phyloP scores from a whole-genome alignment of 352 stramenopile species.

The Peronospora destructor region DNA sequence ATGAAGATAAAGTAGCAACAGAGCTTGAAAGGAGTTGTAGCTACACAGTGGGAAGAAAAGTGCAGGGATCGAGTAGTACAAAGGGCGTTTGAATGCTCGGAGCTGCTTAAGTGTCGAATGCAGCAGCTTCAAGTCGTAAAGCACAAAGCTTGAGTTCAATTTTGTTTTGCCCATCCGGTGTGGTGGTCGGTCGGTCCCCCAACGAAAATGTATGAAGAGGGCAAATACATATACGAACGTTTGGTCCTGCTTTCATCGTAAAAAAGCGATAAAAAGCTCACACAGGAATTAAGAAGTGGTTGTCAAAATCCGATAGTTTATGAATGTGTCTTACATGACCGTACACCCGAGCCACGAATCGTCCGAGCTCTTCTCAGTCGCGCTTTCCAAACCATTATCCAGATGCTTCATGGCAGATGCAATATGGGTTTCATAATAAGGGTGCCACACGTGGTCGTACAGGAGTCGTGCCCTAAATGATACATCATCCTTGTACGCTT shows the following conservation, averaged over 20 bases:
- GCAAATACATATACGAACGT: background rate
- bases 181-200: conserved; percentile 18
- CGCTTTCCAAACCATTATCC: conserved; percentile 34
- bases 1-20: conserved; percentile 20
- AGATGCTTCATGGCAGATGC: conserved; percentile 67
- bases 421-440: conserved; percentile 62
- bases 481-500: conserved; percentile 64
- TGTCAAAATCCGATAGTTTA: background rate
- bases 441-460: conserved; percentile 74
- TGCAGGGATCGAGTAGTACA: conserved; percentile 32
- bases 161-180: conserved; percentile 51
- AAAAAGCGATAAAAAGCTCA: conserved; percentile 3
- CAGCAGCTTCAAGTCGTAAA: conserved; percentile 25
- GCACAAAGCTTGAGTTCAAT: conserved; percentile 32
- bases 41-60: conserved; percentile 26
- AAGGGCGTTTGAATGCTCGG: conserved; percentile 25
- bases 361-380: conserved; percentile 22
- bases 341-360: conserved; percentile 62
- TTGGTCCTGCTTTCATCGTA: conserved; percentile 20
- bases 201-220: conserved; percentile 7
- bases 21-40: conserved; percentile 16
- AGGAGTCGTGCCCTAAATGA: conserved; percentile 69
- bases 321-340: conserved; percentile 39
- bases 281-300: background rate
- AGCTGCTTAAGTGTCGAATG: conserved; percentile 17